phyloP scores from a whole-genome alignment of 2,329 filamentous ascomycete genomes.

The Fusarium graminum region DNA sequence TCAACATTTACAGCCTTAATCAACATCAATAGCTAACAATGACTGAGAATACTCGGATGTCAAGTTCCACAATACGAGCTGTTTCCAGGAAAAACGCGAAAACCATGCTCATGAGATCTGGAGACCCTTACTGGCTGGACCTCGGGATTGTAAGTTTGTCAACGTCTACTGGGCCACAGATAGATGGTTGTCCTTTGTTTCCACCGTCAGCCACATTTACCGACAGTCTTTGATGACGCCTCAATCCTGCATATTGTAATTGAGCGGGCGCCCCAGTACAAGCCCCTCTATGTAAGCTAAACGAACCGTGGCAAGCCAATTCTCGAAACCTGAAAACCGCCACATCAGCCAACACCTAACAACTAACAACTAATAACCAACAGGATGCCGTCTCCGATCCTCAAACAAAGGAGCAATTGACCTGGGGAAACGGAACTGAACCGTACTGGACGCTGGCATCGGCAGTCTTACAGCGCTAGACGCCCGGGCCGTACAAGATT shows the following conservation, averaged over 20 bases:
- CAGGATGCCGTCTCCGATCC: slow-evolving; percentile 2
- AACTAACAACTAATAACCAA: slow-evolving; percentile 8
- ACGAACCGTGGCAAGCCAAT: not conserved
- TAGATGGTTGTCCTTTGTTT: slow-evolving; percentile 22
- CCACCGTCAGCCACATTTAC: slow-evolving; percentile 4
- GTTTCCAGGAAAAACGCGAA: slow-evolving; percentile 19
- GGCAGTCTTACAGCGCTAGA: slow-evolving; percentile 45
- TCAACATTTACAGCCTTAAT: not conserved
- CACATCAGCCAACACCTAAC: not conserved
- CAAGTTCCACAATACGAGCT: slow-evolving; percentile 3
- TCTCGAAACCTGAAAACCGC: not conserved
- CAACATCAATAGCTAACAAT: not conserved
- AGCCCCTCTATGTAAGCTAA: slow-evolving; percentile 24
- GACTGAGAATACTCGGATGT: not conserved
- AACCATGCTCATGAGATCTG: not conserved
- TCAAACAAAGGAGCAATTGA: slow-evolving; percentile 7
- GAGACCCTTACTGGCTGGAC: slow-evolving; percentile 6
- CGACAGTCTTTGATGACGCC: slow-evolving; percentile 10
- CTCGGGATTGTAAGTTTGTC: not conserved
- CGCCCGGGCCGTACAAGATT: slow-evolving; percentile 29
- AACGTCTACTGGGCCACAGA: slow-evolving; percentile 6
- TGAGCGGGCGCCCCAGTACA: slow-evolving; percentile 9
- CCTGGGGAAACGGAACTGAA: slow-evolving; percentile 8
- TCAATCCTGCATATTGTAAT: slow-evolving; percentile 32
- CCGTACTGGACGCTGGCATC: slow-evolving; percentile 25